Base-by-base conservation (phyloP, 108 stramenopile genomes). In the Thalassiosira profunda region DNA sequence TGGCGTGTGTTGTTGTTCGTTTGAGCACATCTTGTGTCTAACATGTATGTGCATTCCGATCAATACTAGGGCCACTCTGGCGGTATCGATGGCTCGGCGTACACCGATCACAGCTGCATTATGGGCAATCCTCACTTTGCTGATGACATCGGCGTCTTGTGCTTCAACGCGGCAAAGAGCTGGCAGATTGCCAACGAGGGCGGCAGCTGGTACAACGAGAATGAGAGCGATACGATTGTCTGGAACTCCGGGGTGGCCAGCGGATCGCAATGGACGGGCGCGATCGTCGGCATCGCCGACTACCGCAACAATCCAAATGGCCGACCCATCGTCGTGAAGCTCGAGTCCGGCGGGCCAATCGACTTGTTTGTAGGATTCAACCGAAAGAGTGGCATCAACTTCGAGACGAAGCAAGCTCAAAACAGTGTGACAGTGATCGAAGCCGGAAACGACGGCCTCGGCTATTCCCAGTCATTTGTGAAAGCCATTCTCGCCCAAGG, bases 331-430 rank as follows among this genome's bases (percentile, higher is more conserved):
- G 55, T 71, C 10, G 33, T 77, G 5, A 71, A 70, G 30, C 12
- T 70, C 20, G 68, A 70, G 69, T 31, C 45, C 17, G 62, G 63
- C 10, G 17, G 0, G 2, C 38, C 43, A 11, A 28, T 40, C 1
- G 75, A 76, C 49, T 34, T 57, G 5, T 76, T 70, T 26, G 37
- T 76, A 2, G 61, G 53, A 26, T 71, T 77, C 62, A 77, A 77
- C 41, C 61, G 63, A 11, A 64, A 45, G 11, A 71, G 3, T 17
- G 70, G 70, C n/a, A 24, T 56, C 55, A 77, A 71, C 45, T 15
- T 21, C 12, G 46, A 71, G 1, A 58, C 30, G 10, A 4, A 21
- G 5, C 46, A 63, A 2, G 76, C 69, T 17, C 12, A 10, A 0
- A 37, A 77, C 36, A 20, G 63, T 35, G 70, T 77, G 11, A 65